A percentile compares a stretch with the other conserved stretches of the same genome.
Conservation (phyloP, 2,329 filamentous ascomycete species). For the Penicillium crustosum region DNA sequence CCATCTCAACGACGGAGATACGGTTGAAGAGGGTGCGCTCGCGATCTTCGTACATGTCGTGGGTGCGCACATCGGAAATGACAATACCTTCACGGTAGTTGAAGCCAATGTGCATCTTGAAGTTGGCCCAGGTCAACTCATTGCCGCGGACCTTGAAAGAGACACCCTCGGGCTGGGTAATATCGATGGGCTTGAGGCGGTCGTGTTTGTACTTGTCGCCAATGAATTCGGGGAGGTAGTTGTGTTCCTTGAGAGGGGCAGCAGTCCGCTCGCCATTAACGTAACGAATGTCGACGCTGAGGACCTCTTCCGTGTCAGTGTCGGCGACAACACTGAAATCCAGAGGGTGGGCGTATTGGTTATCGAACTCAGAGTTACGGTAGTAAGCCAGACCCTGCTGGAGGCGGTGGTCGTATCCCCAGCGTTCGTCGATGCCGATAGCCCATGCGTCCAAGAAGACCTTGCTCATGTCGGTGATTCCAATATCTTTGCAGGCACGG, state of each 20-base stretch:
- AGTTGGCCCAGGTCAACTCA: conserved; percentile 32
- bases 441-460: conserved; percentile 40
- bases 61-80: conserved; percentile 47
- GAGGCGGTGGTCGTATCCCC: conserved; percentile 35
- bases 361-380: conserved; percentile 31
- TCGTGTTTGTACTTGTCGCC: conserved; percentile 26
- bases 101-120: conserved; percentile 47
- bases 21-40: conserved; percentile 34
- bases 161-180: conserved; percentile 31
- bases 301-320: conserved; percentile 31
- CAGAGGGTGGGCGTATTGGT: conserved; percentile 34
- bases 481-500: conserved; percentile 35
- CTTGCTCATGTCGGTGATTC: conserved; percentile 38
- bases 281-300: conserved; percentile 28
- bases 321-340: conserved; percentile 31
- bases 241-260: conserved; percentile 26
- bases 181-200: conserved; percentile 31
- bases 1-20: conserved; percentile 32
- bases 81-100: conserved; percentile 57
- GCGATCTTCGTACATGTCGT: conserved; percentile 30
- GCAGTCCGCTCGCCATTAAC: conserved; percentile 29
- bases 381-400: conserved; percentile 38
- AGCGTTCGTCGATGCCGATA: conserved; percentile 39
- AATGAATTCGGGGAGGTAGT: conserved; percentile 31
- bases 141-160: conserved; percentile 33